Base-by-base conservation (phyloP, 2,329 filamentous ascomycete species). In the Zymoseptoria brevis region DNA sequence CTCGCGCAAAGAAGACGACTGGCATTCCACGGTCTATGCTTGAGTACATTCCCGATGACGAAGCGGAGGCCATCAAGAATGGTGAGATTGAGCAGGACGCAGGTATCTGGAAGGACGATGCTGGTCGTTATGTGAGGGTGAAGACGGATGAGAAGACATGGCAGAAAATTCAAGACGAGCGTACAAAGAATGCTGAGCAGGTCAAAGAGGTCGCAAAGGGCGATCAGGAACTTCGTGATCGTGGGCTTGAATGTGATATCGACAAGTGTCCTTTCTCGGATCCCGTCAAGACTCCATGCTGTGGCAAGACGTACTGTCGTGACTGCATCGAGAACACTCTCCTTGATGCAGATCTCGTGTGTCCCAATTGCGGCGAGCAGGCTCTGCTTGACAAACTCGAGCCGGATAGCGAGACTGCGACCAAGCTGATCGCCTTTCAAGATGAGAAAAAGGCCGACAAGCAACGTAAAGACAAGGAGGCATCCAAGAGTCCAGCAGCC, bases 271-370 rank as follows among this genome's bases (percentile, higher is more conserved):
- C 96, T 83, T 96, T 97, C 79, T 87, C 95, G 86, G 90, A 96
- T 75, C 93, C 94, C 83, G 94, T 95, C 83, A 96, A 96, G 84
- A 97, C 94, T 73, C 93, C 94, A 67, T 99, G 94, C 84, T 99
- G 94, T 82, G 85, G 89, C 79, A 95, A 89, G 83, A 96, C 92
- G 73, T 99, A 96, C 82, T 99, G 94, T 83, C 94, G 94, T 84
- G 91, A 96, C 75, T 99, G 94, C 87, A 96, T 99, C 78, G 95
- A 94, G 75, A 96, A 96, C 84, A 90, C 92, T 77, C 87, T 99
- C 77, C 93, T 96, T 78, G 92, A 97, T 81, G 94, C 88, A 83
- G 94, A 99, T 82, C 91, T 99, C 77, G 82, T 92, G 76, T 99
- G 94, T 76, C 94, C 94, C 65, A 87, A 87, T 68, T 99, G 94